These are phyloP conservation scores for Smallanthus sonchifolius DNA, from an alignment of 129 eudicot species.

Conservation along the genomic window DNA sequence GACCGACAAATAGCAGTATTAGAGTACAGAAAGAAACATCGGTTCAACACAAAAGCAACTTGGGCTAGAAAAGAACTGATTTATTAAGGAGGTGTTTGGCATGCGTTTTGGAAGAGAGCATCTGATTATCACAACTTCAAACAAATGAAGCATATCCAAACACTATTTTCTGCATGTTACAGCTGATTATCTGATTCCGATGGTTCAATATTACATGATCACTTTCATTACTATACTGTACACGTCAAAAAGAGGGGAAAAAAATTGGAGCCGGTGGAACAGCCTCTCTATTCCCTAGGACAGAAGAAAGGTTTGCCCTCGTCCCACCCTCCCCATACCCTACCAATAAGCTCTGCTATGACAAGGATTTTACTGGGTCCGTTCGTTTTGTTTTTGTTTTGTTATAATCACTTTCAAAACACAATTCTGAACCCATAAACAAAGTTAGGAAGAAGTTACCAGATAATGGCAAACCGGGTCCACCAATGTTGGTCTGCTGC, in stretches of 20 bases:
- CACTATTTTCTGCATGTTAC: not conserved
- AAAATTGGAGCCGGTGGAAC: too few relatives aligned
- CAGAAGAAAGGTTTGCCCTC: too few relatives aligned
- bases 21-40: not conserved
- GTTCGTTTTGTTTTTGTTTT: too few relatives aligned
- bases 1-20: not conserved
- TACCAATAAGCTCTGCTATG: too few relatives aligned
- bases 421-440: too few relatives aligned
- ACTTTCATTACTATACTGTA: too few relatives aligned
- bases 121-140: not conserved
- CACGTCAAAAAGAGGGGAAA: too few relatives aligned
- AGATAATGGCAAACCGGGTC: constrained; percentile 59
- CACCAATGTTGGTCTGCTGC: constrained; percentile 51
- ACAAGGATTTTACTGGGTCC: too few relatives aligned
- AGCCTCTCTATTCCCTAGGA: too few relatives aligned
- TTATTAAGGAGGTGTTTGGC: not conserved
- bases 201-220: too few relatives aligned
- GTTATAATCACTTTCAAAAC: too few relatives aligned
- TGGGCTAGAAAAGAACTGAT: not conserved
- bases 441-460: constrained; percentile 33
- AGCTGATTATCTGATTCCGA: not conserved
- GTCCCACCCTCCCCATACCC: too few relatives aligned
- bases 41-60: not conserved
- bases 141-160: not conserved
- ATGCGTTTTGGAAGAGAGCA: not conserved